Base-by-base conservation (phyloP, 768 basidiomycete genomes). In the Leccinum broughii region DNA sequence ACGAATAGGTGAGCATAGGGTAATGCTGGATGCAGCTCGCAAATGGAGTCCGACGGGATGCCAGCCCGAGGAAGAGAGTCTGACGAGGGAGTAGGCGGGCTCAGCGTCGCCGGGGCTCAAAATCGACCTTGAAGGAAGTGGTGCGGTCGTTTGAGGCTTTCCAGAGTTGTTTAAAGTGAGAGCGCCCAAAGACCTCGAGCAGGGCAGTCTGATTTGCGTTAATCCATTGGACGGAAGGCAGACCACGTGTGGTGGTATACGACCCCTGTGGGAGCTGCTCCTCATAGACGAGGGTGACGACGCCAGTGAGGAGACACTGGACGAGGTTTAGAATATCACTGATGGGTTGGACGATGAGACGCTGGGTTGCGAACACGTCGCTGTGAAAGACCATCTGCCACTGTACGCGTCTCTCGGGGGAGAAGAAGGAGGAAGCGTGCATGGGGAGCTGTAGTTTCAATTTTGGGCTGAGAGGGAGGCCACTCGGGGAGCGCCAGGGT, bases 331-430 rank as follows among this genome's bases (percentile, higher is more conserved):
- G 77, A 65, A 89, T 85, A 72, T 89, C 87, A 73, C 81, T 84
- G 71, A 89, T 82, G 52, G 88, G 88, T 32, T 83, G 81, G 57
- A 85, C 83, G 64, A 86, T 83, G 72, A 87, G 86, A 35, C 87
- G 80, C 58, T 87, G 81, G 30, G 84, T 86, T 67, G 87, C 86
- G 75, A 89, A 89, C 54, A 85, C 84, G 73, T 88, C 87, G 68
- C 83, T 85, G 71, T 88, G 90, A 70, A 93, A 93, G 67, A 92
- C 89, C 90, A 92, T 92, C 72, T 92, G 85, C 91, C 92, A 93
- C 71, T 92, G 90, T 51, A 92, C 83, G 61, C 89, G 85, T 65
- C 91, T 79, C 71, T 93, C 89, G 11, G 90, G 90, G 53, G 87
- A 89, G 77, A 93, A 93, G 76, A 93, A 93, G 26, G 91, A 90